Evolutionary conservation across 2,329 filamentous ascomycete species (phyloP), one percentile per base, ranked within the genome.

Genomic region (Malbranchea zuffiana): DNA sequence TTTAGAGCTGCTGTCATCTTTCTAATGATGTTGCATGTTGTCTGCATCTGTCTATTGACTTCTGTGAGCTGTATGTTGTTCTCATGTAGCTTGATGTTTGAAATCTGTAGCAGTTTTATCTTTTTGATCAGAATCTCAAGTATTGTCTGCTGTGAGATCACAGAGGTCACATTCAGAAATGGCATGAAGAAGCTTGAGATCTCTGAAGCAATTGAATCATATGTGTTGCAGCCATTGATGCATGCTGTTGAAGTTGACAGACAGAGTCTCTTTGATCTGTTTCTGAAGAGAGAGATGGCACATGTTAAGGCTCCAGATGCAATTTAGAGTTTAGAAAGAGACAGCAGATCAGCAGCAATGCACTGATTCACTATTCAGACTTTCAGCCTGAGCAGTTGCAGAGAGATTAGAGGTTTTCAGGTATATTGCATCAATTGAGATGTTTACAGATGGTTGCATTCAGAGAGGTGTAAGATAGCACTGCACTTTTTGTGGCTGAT

Each of bases 281-380:
- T 8, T 7, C 13, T 30, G 27, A 15, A 13, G 13, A 13, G 27
- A 30, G 13, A 30, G 8, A 15, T 30, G 8, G 13, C 15, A 15
- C 27, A 13, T 13, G 13, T 30, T 13, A 30, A 8, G 13, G 27
- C 27, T 30, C 27, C 13, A 30, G 27, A 30, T 15, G 27, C 13
- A 13, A 8, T 30, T 30, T 7, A 15, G 13, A 15, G 8, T 7
- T 15, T 30, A 13, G 7, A 13, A 15, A 7, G 13, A 15, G 13
- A 13, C 13, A 13, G 27, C 27, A 15, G 27, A 13, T 13, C 27
- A 15, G 27, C 13, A 15, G 27, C 8, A 30, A 8, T 7, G 27
- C 27, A 13, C 27, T 30, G 27, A 13, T 13, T 30, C 27, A 13
- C 27, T 13, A 30, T 30, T 13, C n/a, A 30, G 27, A 13, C 27